Percentiles rank a stretch among this genome's conserved stretches.
Conservation (phyloP, 2,329 filamentous ascomycete genomes). For the Leptodontidium sp. region DNA sequence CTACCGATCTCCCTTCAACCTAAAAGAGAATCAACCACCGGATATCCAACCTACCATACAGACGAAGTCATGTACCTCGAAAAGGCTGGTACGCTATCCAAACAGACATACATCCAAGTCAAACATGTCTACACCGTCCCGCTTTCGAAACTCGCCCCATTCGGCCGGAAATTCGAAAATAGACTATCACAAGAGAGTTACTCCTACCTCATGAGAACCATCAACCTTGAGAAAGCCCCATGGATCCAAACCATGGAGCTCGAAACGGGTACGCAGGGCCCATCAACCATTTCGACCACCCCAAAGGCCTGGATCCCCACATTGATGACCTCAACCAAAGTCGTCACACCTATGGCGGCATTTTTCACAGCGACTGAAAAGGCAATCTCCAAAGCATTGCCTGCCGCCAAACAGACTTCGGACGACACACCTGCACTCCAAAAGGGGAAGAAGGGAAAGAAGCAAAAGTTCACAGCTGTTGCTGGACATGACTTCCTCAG, state of each 20-base stretch:
- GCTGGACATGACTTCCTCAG: slow-evolving; percentile 1
- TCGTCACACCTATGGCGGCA: neutral
- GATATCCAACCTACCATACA: neutral
- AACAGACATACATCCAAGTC: slow-evolving; percentile 22
- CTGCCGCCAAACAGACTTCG: neutral
- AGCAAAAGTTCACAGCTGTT: slow-evolving; percentile 5
- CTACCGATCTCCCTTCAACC: neutral
- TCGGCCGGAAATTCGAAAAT: slow-evolving; percentile 7
- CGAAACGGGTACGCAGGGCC: neutral
- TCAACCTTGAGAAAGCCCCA: neutral
- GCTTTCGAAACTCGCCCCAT: slow-evolving; percentile 9
- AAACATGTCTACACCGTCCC: slow-evolving; percentile 19
- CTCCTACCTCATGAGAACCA: slow-evolving; percentile 6
- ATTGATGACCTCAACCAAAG: neutral
- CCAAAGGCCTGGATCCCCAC: neutral
- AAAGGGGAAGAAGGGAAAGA: neutral
- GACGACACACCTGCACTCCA: neutral
- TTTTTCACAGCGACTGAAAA: neutral
- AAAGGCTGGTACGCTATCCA: slow-evolving; percentile 7
- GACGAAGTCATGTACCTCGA: slow-evolving; percentile 23
- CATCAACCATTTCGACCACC: neutral
- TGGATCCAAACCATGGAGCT: slow-evolving; percentile 13
- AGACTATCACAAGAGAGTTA: slow-evolving; percentile 17
- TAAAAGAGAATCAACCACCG: neutral
- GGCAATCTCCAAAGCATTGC: neutral